Evolutionary conservation across 176 grass and related monocot genomes (phyloP), one percentile per base, ranked within the genome.

Genomic region (Cenchrus fungigraminus): DNA sequence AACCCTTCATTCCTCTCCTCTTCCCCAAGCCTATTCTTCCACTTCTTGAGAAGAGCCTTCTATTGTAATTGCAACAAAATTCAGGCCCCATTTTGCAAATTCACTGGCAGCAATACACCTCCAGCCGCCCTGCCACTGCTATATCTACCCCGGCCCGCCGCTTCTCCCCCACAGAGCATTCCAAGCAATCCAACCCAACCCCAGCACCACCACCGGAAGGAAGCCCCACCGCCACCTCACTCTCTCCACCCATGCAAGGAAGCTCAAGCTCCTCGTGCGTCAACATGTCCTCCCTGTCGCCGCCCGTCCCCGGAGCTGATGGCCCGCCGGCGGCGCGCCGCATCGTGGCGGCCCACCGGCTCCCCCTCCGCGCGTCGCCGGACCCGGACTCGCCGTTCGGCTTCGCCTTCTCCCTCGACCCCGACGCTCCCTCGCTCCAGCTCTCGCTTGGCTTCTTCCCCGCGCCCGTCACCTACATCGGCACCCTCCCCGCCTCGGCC

Each of bases 291-390:
- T 67, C 51, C 25, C 17, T 51, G 49, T 25, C 25, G 25, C 25
- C 53, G 19, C 6, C 49, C 11, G 19, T 46, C 45, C 45, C 8
- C 45, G 45, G 45, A 3, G 8, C 14, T 69, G 71, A 14, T 37
- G 76, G 20, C 19, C 74, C 74, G 8, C 10, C 22, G 59, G 25
- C 64, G 59, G 25, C 64, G 9, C 86, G 83, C 28, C 88, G 88
- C 42, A 71, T 94, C 74, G 77, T 94, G n/a, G 92, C 28, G 3
- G 29, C 88, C 19, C 92, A 94, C 83, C 79, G 82, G 6, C 88
- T 94, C 2, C 92, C 92, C 42, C 82, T 91, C 62, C 63, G 58
- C 10, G 46, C 32, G 11, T 6, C 0, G 13, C 86, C 79, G 8
- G 88, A 94, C 47, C 73, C 79, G 6, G 16, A 42, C 61, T 78